phyloP scores from a whole-genome alignment of 225 moss, liverwort and hornwort species.

The Bryoerythrophyllum caledonicum region DNA sequence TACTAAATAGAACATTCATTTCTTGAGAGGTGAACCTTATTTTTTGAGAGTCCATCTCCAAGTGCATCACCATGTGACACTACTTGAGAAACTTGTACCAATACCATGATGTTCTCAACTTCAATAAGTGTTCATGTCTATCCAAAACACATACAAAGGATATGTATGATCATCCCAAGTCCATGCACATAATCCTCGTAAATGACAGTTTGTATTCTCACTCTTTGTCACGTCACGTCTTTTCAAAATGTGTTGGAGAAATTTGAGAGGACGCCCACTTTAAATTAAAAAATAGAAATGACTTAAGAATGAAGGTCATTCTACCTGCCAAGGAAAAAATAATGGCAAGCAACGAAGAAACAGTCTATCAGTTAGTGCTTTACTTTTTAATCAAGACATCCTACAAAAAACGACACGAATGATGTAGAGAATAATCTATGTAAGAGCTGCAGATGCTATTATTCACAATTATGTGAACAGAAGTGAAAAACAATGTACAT shows the following conservation, averaged over 20 bases:
- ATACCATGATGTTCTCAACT: not conserved
- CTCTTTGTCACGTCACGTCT: too few relatives aligned
- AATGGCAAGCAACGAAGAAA: not conserved
- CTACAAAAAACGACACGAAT: not conserved
- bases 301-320: not conserved
- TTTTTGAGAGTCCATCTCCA: not conserved
- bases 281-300: not conserved
- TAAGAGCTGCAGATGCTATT: conserved; percentile 21
- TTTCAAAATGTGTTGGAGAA: too few relatives aligned
- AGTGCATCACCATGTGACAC: too few relatives aligned
- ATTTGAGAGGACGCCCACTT: not conserved
- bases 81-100: not conserved
- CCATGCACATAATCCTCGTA: too few relatives aligned
- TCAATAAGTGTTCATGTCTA: not conserved
- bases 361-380: not conserved
- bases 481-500: conserved; percentile 4
- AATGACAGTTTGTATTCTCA: too few relatives aligned
- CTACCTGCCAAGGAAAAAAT: not conserved
- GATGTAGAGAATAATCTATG: not conserved
- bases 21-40: too few relatives aligned
- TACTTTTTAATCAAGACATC: not conserved
- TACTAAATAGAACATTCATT: too few relatives aligned
- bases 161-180: not conserved
- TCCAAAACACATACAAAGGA: not conserved
- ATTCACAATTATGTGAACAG: conserved; percentile 29